Evolutionary conservation across 139 green algal species (phyloP).

Genomic region (Closterium sp.): DNA sequence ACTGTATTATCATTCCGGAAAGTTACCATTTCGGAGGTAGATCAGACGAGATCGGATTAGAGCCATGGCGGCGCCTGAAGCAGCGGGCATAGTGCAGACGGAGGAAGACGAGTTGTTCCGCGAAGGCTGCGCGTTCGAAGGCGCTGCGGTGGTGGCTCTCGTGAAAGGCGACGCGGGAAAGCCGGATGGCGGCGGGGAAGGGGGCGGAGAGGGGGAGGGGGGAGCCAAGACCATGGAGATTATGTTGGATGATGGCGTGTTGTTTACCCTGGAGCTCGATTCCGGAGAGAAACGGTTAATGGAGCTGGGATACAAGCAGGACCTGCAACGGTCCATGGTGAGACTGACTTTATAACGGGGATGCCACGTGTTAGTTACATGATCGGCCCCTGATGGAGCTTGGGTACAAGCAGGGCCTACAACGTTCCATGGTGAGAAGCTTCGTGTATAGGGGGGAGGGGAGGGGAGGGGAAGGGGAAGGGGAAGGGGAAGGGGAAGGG

Average conservation of each 20-base stretch:
- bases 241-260: background rate
- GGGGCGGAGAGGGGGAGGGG: background rate
- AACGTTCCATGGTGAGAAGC: background rate
- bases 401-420: background rate
- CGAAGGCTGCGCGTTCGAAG: background rate
- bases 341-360: background rate
- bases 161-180: background rate
- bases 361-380: background rate
- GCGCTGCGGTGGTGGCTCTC: background rate
- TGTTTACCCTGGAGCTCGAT: background rate
- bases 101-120: background rate
- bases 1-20: no score
- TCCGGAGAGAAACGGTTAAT: constrained; percentile 5
- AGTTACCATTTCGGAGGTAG: no score
- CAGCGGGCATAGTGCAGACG: background rate
- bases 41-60: no score
- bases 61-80: background rate
- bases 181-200: background rate
- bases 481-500: background rate
- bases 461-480: no score
- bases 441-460: no score
- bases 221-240: background rate
- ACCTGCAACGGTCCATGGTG: background rate
- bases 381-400: constrained; percentile 13
- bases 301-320: constrained; percentile 6